These are phyloP conservation scores for Lizonia empirigonia DNA, from an alignment of 2,329 filamentous ascomycete species.

Conservation along the genomic window DNA sequence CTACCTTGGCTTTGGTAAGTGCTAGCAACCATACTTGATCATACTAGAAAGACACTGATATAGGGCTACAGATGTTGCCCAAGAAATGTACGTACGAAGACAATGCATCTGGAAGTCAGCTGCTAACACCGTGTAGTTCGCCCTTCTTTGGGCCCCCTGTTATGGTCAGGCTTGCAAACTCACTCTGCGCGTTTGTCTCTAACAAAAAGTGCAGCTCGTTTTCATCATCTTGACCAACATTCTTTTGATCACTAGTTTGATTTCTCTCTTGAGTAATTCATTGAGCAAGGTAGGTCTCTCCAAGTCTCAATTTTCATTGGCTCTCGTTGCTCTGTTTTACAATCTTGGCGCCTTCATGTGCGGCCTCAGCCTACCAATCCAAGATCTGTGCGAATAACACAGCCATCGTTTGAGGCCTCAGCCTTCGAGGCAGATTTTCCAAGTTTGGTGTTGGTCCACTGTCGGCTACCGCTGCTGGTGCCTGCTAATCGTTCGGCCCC, in stretches of 20 bases:
- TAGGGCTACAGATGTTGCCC: constrained; percentile 50
- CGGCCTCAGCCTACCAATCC: constrained; percentile 23
- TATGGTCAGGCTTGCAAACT: constrained; percentile 49
- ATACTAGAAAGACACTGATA: background rate
- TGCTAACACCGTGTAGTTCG: constrained; percentile 48
- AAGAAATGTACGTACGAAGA: constrained; percentile 47
- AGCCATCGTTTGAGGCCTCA: constrained; percentile 22
- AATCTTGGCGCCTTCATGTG: constrained; percentile 16
- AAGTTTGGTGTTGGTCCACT: background rate
- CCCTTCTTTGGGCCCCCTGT: constrained; percentile 59
- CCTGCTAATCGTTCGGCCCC: background rate
- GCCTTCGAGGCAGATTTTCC: constrained; percentile 12
- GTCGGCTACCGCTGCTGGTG: background rate
- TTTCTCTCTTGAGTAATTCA: constrained; percentile 78
- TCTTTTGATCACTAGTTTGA: constrained; percentile 77
- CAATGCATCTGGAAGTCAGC: background rate
- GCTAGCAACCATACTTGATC: background rate
- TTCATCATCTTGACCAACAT: constrained; percentile 81
- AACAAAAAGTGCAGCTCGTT: constrained; percentile 57
- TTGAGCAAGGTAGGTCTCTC: constrained; percentile 61
- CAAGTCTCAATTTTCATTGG: constrained; percentile 22
- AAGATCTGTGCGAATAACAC: constrained; percentile 24
- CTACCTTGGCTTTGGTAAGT: constrained; percentile 72
- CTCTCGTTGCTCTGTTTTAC: constrained; percentile 18
- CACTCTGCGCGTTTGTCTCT: constrained; percentile 28